Evolutionary conservation across 768 basidiomycete genomes (phyloP), one percentile per base, ranked within the genome.

Genomic region (Boletus rubropictus): DNA sequence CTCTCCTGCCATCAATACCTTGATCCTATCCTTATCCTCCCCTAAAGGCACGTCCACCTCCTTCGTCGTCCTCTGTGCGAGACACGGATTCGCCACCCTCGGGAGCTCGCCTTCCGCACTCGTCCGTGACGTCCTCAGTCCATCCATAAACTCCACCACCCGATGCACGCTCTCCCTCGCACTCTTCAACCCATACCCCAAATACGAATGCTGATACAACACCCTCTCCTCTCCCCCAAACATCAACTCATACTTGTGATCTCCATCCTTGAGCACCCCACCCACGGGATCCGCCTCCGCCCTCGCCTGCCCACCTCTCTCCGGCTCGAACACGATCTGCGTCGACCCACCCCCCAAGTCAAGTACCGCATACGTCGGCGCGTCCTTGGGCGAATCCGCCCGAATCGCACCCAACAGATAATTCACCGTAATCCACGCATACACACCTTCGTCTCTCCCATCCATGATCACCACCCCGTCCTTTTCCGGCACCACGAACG

Each of bases 341-440:
- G 94, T 97, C 50, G 92, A 94, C 25, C 89, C 96, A 3, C 96
- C 96, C 4, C 96, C 96, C 40, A 99, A 80, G 62, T 98, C 96
- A 41, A 98, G 82, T 36, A 96, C 92, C 20, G 95, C 95, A 55
- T 87, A 89, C 22, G 88, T 82, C 18, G 70, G 64, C 15, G 72
- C 74, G 24, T 71, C 66, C 43, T 61, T 52, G 2, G 71, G 68
- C 15, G 76, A 67, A 40, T 75, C 76, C 9, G 75, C 71, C 14
- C 81, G 77, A 59, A 96, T 81, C 32, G 85, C 80, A 42, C 77
- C 76, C 35, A 95, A 71, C 39, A 97, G 75, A 69, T 96, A 97
- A 68, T 98, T 98, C 49, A 89, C 91, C 15, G 95, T 96, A 55
- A 97, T 91, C 94, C 95, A 98, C 24, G 95, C 92, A 63, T 89